phyloP scores from a whole-genome alignment of 805 yeast species.

The Lipomyces anomalus region DNA sequence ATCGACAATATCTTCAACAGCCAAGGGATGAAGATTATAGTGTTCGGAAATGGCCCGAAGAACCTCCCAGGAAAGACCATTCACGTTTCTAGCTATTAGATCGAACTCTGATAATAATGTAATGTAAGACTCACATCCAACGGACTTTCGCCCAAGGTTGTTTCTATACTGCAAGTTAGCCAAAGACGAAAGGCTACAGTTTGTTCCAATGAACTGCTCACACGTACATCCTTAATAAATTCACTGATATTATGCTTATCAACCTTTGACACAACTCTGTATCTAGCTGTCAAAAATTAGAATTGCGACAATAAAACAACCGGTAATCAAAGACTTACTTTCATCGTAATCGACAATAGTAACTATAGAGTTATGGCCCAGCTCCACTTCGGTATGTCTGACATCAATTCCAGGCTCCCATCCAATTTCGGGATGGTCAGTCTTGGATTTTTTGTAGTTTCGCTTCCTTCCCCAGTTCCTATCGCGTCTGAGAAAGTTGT shows the following conservation, averaged over 20 bases:
- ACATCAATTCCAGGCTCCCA: constrained; percentile 60
- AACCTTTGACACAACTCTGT: constrained; percentile 39
- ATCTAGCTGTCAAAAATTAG: constrained; percentile 29
- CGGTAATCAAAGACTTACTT: not conserved
- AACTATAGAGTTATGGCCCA: constrained; percentile 49
- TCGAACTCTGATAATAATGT: constrained; percentile 38
- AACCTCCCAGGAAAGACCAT: constrained; percentile 60
- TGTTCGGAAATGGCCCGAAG: constrained; percentile 42
- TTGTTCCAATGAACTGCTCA: not conserved
- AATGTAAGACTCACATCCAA: constrained; percentile 33
- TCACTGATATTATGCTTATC: constrained; percentile 35
- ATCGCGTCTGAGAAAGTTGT: constrained; percentile 16
- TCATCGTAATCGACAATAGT: constrained; percentile 50
- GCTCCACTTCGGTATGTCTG: constrained; percentile 44
- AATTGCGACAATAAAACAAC: not conserved
- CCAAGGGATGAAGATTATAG: constrained; percentile 48
- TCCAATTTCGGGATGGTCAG: constrained; percentile 29
- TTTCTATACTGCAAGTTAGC: constrained; percentile 8
- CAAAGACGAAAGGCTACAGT: not conserved
- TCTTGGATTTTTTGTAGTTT: constrained; percentile 11
- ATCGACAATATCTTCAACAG: constrained; percentile 59
- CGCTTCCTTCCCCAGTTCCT: constrained; percentile 21
- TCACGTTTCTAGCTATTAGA: constrained; percentile 53
- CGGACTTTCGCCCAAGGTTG: constrained; percentile 23
- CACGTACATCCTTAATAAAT: constrained; percentile 7